Conservation (phyloP, 257 asterid genomes). For the Nicotiana attenuata region DNA sequence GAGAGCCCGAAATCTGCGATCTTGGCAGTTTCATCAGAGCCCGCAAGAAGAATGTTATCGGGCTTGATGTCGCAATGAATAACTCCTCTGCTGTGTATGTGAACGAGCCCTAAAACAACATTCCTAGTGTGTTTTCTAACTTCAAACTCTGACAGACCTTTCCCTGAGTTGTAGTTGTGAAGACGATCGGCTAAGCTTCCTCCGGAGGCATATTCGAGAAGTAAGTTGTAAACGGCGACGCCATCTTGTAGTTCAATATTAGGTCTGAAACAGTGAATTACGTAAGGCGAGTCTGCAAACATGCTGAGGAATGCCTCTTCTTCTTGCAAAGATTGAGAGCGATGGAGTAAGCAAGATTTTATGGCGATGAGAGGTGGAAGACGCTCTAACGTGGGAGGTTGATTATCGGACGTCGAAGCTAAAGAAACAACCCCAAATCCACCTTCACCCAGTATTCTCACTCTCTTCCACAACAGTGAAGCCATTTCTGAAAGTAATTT, state of each 20-base stretch:
- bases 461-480: neutral
- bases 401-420: neutral
- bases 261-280: neutral
- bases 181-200: constrained; percentile 6
- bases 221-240: neutral
- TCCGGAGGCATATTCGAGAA: constrained; percentile 6
- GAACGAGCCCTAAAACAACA: neutral
- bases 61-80: constrained; percentile 18
- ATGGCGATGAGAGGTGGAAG: neutral
- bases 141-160: neutral
- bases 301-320: neutral
- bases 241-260: neutral
- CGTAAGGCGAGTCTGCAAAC: neutral
- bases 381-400: too few species aligned
- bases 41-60: constrained; percentile 10
- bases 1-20: constrained; percentile 12
- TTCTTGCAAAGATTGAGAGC: neutral
- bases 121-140: neutral
- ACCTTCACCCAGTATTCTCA: neutral
- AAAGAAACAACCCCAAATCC: neutral
- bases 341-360: neutral
- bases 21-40: neutral
- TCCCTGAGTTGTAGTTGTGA: neutral
- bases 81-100: neutral
- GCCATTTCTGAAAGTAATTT: too few species aligned